phyloP scores from a whole-genome alignment of 768 basidiomycete species.

The Lactifluus hygrophoroides region DNA sequence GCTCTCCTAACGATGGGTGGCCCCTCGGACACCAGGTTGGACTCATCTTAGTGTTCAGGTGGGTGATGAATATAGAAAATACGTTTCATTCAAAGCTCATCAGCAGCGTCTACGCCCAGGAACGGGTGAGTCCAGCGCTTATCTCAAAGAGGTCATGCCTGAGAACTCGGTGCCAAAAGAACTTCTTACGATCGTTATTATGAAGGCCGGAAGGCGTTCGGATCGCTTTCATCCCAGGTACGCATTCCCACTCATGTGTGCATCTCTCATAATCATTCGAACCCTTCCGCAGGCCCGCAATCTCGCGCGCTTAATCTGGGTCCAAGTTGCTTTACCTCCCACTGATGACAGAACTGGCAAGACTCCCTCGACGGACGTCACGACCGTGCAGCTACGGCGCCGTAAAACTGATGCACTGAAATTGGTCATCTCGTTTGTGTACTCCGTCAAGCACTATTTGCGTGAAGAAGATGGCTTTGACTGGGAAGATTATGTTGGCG shows the following conservation, averaged over 20 bases:
- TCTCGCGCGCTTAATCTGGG: slow-evolving; percentile 70
- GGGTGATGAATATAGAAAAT: slow-evolving; percentile 21
- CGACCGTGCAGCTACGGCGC: slow-evolving; percentile 44
- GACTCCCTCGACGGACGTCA: slow-evolving; percentile 38
- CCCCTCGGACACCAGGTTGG: slow-evolving; percentile 50
- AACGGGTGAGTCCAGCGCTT: slow-evolving; percentile 42
- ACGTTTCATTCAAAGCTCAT: neutral
- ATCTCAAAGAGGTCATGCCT: neutral
- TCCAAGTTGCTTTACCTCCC: slow-evolving; percentile 63
- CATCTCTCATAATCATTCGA: neutral
- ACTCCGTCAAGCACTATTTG: slow-evolving; percentile 71
- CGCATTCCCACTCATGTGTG: slow-evolving; percentile 3
- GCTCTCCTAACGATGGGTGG: neutral
- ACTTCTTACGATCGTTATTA: slow-evolving; percentile 84
- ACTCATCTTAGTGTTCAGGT: slow-evolving; percentile 83
- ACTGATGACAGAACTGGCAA: slow-evolving; percentile 47
- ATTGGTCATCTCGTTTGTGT: slow-evolving; percentile 61
- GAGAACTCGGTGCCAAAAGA: slow-evolving; percentile 29
- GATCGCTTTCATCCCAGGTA: slow-evolving; percentile 57
- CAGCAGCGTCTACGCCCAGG: slow-evolving; percentile 29
- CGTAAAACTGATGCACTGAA: slow-evolving; percentile 65
- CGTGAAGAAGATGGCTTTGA: slow-evolving; percentile 74
- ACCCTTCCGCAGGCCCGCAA: slow-evolving; percentile 46
- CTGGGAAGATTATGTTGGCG: slow-evolving; percentile 54
- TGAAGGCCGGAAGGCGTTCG: slow-evolving; percentile 85